Evolutionary conservation across 2,329 filamentous ascomycete genomes (phyloP).

Genomic region (Fusarium fujikuroi): DNA sequence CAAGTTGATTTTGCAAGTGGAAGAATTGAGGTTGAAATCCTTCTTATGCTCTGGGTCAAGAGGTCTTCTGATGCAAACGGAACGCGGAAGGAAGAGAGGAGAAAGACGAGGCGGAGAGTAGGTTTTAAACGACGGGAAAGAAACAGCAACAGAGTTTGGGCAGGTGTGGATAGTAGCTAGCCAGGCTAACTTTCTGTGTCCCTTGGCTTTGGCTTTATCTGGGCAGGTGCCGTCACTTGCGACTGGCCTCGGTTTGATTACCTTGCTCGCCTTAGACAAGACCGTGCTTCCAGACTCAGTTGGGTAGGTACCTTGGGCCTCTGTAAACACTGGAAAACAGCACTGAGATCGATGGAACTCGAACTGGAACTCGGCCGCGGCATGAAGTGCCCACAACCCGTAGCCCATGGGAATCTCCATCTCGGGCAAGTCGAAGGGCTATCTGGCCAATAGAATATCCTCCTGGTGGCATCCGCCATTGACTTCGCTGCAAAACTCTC

Average conservation of each 20-base stretch:
- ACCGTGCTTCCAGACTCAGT: constrained; percentile 31
- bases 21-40: background rate
- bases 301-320: background rate
- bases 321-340: background rate
- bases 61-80: constrained; percentile 14
- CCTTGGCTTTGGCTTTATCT: constrained; percentile 34
- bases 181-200: constrained; percentile 2
- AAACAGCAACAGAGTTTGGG: constrained; percentile 11
- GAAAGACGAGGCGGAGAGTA: constrained; percentile 24
- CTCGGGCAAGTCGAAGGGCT: constrained; percentile 1
- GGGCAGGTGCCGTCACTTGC: constrained; percentile 33
- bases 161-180: background rate
- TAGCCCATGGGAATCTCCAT: constrained; percentile 13
- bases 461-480: constrained; percentile 23
- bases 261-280: constrained; percentile 26
- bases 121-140: constrained; percentile 35
- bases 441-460: constrained; percentile 18
- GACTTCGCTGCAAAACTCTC: constrained; percentile 30
- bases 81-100: constrained; percentile 20
- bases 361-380: constrained; percentile 31
- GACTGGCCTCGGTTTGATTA: constrained; percentile 45
- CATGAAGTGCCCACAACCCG: constrained; percentile 33
- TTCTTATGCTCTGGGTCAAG: constrained; percentile 29
- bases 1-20: constrained; percentile 20
- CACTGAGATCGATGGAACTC: constrained; percentile 23